Evolutionary conservation across 192 early-diverging fungal species (phyloP), one percentile per base, ranked within the genome.

Genomic region (Coemansia sp.): DNA sequence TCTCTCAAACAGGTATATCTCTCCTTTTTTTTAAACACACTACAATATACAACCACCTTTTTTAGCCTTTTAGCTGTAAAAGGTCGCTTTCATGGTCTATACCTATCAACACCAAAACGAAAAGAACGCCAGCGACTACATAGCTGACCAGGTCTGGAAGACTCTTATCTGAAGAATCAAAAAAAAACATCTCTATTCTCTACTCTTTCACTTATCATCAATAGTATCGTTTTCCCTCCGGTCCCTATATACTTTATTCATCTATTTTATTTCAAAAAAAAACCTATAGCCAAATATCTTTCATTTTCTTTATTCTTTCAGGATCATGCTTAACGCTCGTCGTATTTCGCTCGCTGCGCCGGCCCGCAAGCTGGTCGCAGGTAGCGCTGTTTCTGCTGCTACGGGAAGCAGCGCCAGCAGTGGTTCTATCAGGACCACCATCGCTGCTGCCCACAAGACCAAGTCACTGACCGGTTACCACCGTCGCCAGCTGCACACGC

Each of bases 91-190:
- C 33, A 60, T 70, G 65, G 36, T 48, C 43, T 72, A 59, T 57
- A 72, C 75, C 72, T 85, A 85, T 37, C 59, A 58, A 14, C 84
- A 85, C 68, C 5, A 41, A n/a, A 73, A 66, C 70, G 84, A 85
- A 56, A 81, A 78, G 61, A 85, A 81, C 76, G 51, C 75, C 22
- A 68, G 61, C 32, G 84, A 85, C 59, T 85, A 85, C 58, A 70
- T 85, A 35, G 65, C 79, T 57, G 84, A 85, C 54, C 84, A 85
- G 54, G 66, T 85, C 51, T 85, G 84, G 84, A 85, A 78, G 64
- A 70, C 81, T 35, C 43, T 67, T 36, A 83, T 83, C 66, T 78
- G 67, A 74, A 59, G 9, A 18, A 8, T 60, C 5, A 14, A 41
- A 17, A 61, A 1, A 33, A 41, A 17, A 61, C 0, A 33, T 9